These are phyloP conservation scores for Wickerhamomyces kurtzmanii DNA, from an alignment of 805 yeast species.

Conservation along the genomic window DNA sequence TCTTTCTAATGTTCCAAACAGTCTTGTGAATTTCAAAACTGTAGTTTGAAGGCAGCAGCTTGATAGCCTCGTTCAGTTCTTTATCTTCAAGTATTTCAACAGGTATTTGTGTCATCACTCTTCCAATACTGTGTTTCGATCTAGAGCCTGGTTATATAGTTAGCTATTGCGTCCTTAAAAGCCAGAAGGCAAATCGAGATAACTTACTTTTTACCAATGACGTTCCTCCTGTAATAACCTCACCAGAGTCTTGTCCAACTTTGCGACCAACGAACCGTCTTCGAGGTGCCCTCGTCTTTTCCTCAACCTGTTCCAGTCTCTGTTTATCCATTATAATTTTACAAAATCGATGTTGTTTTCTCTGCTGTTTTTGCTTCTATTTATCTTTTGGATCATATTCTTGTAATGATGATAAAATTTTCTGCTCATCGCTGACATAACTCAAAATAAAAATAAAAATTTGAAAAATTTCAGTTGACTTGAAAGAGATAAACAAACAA, in stretches of 20 bases:
- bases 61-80: constrained; percentile 78
- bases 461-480: no score
- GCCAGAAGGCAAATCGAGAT: no score
- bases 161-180: not conserved
- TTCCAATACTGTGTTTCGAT: constrained; percentile 29
- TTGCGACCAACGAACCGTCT: constrained; percentile 56
- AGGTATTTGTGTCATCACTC: constrained; percentile 82
- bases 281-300: constrained; percentile 25
- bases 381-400: no score
- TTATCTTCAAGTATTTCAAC: constrained; percentile 70
- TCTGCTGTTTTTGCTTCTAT: not conserved
- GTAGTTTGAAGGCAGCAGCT: constrained; percentile 79
- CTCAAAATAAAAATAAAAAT: constrained; percentile 3
- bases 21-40: constrained; percentile 95
- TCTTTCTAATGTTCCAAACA: constrained; percentile 80
- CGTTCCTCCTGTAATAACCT: constrained; percentile 4
- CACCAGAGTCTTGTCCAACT: constrained; percentile 10
- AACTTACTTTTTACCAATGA: constrained; percentile 2
- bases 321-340: constrained; percentile 6
- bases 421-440: constrained; percentile 1
- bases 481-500: no score
- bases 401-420: constrained; percentile 1
- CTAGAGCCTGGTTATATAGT: constrained; percentile 15
- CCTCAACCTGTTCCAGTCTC: constrained; percentile 1
- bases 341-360: no score